Evolutionary conservation across 257 asterid species (phyloP), one percentile per base, ranked within the genome.

Genomic region (Echites panduratus): DNA sequence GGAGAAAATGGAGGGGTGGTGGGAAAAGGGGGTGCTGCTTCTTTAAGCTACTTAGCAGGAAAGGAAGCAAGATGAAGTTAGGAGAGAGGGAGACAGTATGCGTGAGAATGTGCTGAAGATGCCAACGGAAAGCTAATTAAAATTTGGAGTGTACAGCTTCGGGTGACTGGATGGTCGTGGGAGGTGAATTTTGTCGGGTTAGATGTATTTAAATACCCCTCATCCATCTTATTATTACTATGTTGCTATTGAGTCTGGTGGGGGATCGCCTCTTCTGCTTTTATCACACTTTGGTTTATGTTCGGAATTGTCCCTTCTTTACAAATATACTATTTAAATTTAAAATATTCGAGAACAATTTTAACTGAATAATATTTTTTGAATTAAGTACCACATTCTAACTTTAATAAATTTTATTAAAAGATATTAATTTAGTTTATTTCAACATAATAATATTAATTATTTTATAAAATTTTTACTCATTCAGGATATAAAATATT

Each of bases 31-130:
- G 72, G 81, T 73, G 87, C 85, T 76, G 87, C 76, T 72, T 82
- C 86, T 80, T 88, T 81, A 87, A 85, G 92, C 87, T 68, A 81
- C 84, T 75, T 78, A 77, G 89, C 86, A 82, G 70, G 65, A 79
- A 85, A 85, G 89, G 73, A 81, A 85, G 84, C 71, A 68, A 63
- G 76, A 32, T 32, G 38, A 32, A 32, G 38, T 49, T 59, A 35
- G 29, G 35, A 5, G 66, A 40, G 59, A 41, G 73, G 0, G 70
- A 32, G 71, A 41, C n/a, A n/a, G 78, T 40, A 26, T 10, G 70
- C 10, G 32, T 41, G 40, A 66, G 41, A 44, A 49, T 49, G 54
- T 52, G 78, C 38, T 26, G 63, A 32, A 35, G 77, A 53, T 58
- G 64, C 75, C 76, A 79, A 77, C 78, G 75, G 86, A 32, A 78